Base-by-base conservation (phyloP, 345 rosid species). In the Linum lewisii region DNA sequence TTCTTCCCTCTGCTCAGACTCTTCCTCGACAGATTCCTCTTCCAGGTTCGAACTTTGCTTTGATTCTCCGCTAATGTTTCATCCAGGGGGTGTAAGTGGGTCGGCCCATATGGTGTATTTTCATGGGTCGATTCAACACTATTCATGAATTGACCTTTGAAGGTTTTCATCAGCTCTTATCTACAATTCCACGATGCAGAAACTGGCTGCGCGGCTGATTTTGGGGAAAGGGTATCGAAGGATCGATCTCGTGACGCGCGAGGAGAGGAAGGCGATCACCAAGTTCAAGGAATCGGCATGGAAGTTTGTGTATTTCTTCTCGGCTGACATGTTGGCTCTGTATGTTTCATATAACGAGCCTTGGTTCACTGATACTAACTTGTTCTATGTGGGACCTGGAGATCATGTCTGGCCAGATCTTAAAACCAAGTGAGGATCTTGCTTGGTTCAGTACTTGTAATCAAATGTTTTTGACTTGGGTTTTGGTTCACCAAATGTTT, bases 281-380 rank as follows among this genome's bases (percentile, higher is more conserved):
- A 93, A 93, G 70, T 93, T 93, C 69, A 93, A 93, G 77, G 99
- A 93, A 75, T 93, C 99, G 3, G 97, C 97, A 21, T 89, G 99
- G 99, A 93, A 93, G 72, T 85, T 77, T 65, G 56, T 87, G 26
- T 93, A 93, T 71, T 93, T 66, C 70, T 82, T 89, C 6, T 89
- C 97, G 49, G 94, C 95, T 15, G 97, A 87, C 74, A 2, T 89
- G 59, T 70, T 93, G 61, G 97, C 80, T 68, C 81, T 89, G 25
- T 79, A 67, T 61, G 94, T 89, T 26, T 78, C 95, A 26, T 82
- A 82, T 63, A 54, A 78, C 58, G 97, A 93, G 61, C 97, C 95
- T 54, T 93, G 97, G 97, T 93, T 93, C 69, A 78, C 72, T 23
- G 73, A 81, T 59, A 87, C 97, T 16, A 84, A 59, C 73, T 75